Base-by-base conservation (phyloP, 139 green algal genomes). In the Chlorella sp. region DNA sequence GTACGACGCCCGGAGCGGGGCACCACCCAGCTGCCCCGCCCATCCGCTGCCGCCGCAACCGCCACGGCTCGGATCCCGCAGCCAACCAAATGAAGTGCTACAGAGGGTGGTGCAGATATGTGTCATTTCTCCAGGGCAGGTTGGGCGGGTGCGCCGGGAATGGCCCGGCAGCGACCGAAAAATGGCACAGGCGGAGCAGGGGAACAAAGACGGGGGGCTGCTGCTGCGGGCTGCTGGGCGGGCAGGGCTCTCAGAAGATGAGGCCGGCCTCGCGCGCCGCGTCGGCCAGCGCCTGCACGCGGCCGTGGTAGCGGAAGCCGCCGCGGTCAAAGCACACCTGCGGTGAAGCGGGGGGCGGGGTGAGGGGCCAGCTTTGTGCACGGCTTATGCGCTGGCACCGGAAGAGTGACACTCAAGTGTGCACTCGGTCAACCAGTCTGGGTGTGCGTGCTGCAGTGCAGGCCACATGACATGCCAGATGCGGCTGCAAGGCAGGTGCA, bases 261-360 rank as follows among this genome's bases (percentile, higher is more conserved):
- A 99, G 93, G n/a, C 96, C 96, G 26, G 69, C 95, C 74, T 95
- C 93, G 34, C 96, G 89, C 6, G 95, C 95, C 64, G 90, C 96
- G n/a, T 99, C 96, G 16, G 96, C 96, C 30, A 99, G 81, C 38
- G 96, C 96, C 90, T 96, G 85, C 51, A 99, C 90, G 32, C 97
- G 90, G 65, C 97, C 97, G 84, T 99, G 96, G 92, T 99, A 99
- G 13, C 93, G 80, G 86, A 96, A 97, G 84, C 97, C 97, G 4
- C 95, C 97, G 16, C 97, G 88, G 92, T 99, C 97, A 88, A 99
- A 99, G 43, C 72, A 91, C 1, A 86, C 81, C 77, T 83, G 77
- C 30, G 17, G 41, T 20, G 22, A n/a, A 20, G n/a, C n/a, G 32
- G 20, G 75, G 32, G 51, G 9, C 2, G 51, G 24, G 51, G 51